These are phyloP conservation scores for Thelephora aurantiotincta DNA, from an alignment of 768 basidiomycete genomes.

Conservation along the genomic window DNA sequence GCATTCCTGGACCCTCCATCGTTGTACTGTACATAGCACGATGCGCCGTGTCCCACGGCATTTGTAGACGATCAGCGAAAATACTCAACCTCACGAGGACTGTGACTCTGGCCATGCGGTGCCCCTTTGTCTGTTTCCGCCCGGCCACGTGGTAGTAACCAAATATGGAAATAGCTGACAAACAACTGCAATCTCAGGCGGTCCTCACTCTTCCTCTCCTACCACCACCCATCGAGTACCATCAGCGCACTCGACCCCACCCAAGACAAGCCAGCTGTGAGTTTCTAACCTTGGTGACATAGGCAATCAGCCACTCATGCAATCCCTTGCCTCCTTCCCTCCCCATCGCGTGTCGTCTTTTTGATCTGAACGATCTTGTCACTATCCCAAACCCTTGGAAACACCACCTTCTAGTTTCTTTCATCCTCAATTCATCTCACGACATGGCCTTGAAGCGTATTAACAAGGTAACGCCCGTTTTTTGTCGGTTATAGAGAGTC, in stretches of 20 bases:
- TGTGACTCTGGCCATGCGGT: conserved; percentile 1
- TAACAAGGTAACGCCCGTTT: conserved; percentile 63
- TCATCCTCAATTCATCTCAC: neutral
- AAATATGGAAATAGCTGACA: neutral
- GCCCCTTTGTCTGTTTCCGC: neutral
- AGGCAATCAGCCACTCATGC: neutral
- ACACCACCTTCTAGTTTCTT: neutral
- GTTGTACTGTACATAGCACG: no score
- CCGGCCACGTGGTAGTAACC: neutral
- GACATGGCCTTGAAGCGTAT: conserved; percentile 97
- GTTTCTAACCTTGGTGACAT: conserved; percentile 6
- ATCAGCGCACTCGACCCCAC: neutral
- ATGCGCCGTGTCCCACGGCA: no score
- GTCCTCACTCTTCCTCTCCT: neutral
- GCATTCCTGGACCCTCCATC: no score
- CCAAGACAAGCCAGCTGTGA: conserved; percentile 7
- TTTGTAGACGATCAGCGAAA: no score
- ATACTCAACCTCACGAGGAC: no score
- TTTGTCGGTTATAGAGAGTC: neutral
- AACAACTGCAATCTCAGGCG: neutral
- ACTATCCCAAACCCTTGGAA: conserved; percentile 2
- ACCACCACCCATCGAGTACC: neutral
- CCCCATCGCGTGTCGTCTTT: conserved; percentile 1
- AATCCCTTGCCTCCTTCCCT: neutral
- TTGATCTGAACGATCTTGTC: conserved; percentile 1